A percentile compares a stretch with the other conserved stretches of the same genome.
These are phyloP conservation scores for Claviceps sp. DNA, from an alignment of 2,329 filamentous ascomycete species.

Conservation along the genomic window DNA sequence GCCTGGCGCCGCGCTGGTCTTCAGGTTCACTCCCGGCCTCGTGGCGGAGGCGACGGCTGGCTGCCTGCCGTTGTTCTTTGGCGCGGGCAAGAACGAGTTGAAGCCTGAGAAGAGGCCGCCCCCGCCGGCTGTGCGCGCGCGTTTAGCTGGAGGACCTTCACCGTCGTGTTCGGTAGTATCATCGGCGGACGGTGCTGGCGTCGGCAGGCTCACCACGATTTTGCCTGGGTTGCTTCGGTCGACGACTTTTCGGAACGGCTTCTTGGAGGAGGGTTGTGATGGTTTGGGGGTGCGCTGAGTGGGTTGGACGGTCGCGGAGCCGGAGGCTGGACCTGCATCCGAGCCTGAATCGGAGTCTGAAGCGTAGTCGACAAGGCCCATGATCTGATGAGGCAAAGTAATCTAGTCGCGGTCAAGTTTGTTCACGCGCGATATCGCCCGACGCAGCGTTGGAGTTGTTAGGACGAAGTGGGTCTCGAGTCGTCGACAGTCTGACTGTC, in stretches of 20 bases:
- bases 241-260: conserved; percentile 65
- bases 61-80: conserved; percentile 45
- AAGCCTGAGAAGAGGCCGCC: conserved; percentile 64
- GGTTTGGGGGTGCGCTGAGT: conserved; percentile 17
- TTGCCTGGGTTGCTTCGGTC: conserved; percentile 71
- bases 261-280: conserved; percentile 27
- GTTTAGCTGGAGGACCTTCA: conserved; percentile 50
- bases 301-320: conserved; percentile 37
- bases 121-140: conserved; percentile 37
- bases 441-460: not conserved
- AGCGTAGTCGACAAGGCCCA: conserved; percentile 65
- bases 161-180: conserved; percentile 20
- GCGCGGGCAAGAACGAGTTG: conserved; percentile 74
- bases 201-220: conserved; percentile 67
- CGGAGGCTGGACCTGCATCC: conserved; percentile 62
- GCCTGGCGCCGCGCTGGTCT: conserved; percentile 70
- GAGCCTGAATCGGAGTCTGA: conserved; percentile 57
- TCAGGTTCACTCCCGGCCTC: conserved; percentile 45
- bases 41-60: conserved; percentile 14
- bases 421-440: not conserved
- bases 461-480: no score
- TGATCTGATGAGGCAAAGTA: conserved; percentile 20
- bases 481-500: no score
- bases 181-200: conserved; percentile 21
- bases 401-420: not conserved